Evolutionary conservation across 192 early-diverging fungal species (phyloP), one percentile per base, ranked within the genome.

Genomic region (Coemansia sp.): DNA sequence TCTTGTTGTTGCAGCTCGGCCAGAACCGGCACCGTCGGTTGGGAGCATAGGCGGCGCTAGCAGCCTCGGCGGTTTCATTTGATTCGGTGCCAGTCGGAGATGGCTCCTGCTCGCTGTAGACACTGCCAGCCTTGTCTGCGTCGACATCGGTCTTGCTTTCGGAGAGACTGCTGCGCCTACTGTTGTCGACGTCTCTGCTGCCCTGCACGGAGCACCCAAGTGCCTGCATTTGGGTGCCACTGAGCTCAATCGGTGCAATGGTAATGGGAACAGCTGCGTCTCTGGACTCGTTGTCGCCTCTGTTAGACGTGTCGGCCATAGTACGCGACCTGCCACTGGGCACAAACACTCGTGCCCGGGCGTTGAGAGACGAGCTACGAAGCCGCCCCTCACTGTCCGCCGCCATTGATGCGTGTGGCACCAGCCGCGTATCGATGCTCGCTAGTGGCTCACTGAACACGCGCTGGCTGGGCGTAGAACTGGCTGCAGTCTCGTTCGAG

Each of bases 21-120:
- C 80, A 83, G 75, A 83, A 83, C 49, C 72, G 65, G 65, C 80
- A 83, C 56, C 80, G 67, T 45, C 72, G 73, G 58, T 69, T 75
- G 45, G 40, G 52, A 20, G 18, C 45, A n/a, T 44, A 24, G 20
- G 55, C 55, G 5, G 66, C 24, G n/a, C 43, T 27, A 39, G 10
- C 49, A 1, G 47, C 27, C 13, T 34, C 50, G 3, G 30, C 43
- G 47, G 12, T 34, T 8, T 29, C 58, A 24, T 29, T 56, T 9
- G 41, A 9, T 10, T 53, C 50, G 11, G 50, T 13, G 24, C 50
- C 24, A 53, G 50, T 15, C 6, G 53, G 27, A 7, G 53, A 29
- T 15, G 53, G 27, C 53, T 56, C 27, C 29, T 16, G 53, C 29
- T 56, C 53, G 53, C 53, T 32, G 16, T 56, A 9, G 11, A 10